phyloP scores from a whole-genome alignment of 495 filamentous ascomycete species.

The Penicillium coffeae region DNA sequence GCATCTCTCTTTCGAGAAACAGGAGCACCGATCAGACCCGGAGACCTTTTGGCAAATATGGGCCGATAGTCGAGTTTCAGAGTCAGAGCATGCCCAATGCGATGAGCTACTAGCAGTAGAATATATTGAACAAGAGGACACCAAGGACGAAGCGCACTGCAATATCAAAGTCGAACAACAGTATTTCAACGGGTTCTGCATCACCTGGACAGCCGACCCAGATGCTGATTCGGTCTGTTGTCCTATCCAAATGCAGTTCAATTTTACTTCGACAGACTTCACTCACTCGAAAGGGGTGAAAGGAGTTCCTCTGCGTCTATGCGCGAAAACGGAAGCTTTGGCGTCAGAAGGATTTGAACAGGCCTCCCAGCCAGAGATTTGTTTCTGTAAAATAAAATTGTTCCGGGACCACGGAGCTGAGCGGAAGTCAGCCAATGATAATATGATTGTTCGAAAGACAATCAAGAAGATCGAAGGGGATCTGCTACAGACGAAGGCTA shows the following conservation, averaged over 20 bases:
- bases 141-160: too few relatives aligned
- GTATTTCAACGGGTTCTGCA: slow-evolving; percentile 89
- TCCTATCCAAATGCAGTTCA: slow-evolving; percentile 85
- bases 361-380: slow-evolving; percentile 61
- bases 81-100: slow-evolving; percentile 82
- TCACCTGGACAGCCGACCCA: slow-evolving; percentile 74
- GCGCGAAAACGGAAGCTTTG: slow-evolving; percentile 81
- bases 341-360: too few relatives aligned
- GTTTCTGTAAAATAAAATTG: slow-evolving; percentile 93
- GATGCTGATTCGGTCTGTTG: slow-evolving; percentile 61
- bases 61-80: slow-evolving; percentile 82
- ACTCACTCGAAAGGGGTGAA: slow-evolving; percentile 98
- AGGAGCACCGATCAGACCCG: slow-evolving; percentile 76
- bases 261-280: slow-evolving; percentile 97
- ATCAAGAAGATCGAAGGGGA: slow-evolving; percentile 80
- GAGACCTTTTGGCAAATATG: slow-evolving; percentile 88
- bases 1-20: slow-evolving; percentile 90
- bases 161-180: slow-evolving; percentile 64
- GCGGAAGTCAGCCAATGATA: slow-evolving; percentile 88
- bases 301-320: slow-evolving; percentile 87
- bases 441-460: slow-evolving; percentile 87
- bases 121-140: slow-evolving; percentile 47
- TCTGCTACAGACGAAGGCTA: too few relatives aligned
- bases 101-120: slow-evolving; percentile 90
- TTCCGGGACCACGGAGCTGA: slow-evolving; percentile 97